Percentiles rank a stretch among this genome's conserved stretches.
phyloP scores from a whole-genome alignment of 352 stramenopile genomes.

The Stramenopiles sp. region DNA sequence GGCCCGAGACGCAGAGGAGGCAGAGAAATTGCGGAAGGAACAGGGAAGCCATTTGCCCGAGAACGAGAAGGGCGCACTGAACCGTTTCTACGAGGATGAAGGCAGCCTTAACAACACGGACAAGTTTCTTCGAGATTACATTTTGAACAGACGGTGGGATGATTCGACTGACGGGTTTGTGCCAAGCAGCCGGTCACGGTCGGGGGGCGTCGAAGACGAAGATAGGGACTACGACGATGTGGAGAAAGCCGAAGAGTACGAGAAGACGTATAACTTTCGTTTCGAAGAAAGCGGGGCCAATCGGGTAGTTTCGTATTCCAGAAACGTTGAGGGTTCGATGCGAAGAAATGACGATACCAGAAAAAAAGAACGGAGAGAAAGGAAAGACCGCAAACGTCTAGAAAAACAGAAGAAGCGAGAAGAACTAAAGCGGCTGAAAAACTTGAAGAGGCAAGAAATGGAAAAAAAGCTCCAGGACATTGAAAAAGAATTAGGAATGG shows the following conservation, averaged over 20 bases:
- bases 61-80: not conserved
- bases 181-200: too few species aligned
- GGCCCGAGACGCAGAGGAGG: not conserved
- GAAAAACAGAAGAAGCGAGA: slow-evolving; percentile 90
- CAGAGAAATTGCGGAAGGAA: not conserved
- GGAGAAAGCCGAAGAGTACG: slow-evolving; percentile 85
- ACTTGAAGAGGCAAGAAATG: slow-evolving; percentile 88
- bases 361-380: slow-evolving; percentile 75
- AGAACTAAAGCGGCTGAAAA: slow-evolving; percentile 86
- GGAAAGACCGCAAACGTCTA: slow-evolving; percentile 75
- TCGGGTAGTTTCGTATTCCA: slow-evolving; percentile 53
- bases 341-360: slow-evolving; percentile 84
- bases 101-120: not conserved
- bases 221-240: slow-evolving; percentile 67
- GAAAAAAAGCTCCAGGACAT: slow-evolving; percentile 76
- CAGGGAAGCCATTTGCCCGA: not conserved
- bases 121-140: slow-evolving; percentile 17
- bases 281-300: slow-evolving; percentile 85
- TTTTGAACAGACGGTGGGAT: slow-evolving; percentile 14
- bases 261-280: slow-evolving; percentile 97
- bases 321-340: slow-evolving; percentile 60
- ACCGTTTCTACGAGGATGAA: not conserved
- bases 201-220: slow-evolving; percentile 31
- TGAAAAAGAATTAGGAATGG: slow-evolving; percentile 46
- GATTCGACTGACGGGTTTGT: not conserved